A percentile compares a stretch with the other conserved stretches of the same genome.
These are phyloP conservation scores for Candida incommunis DNA, from an alignment of 805 yeast genomes.

Conservation along the genomic window DNA sequence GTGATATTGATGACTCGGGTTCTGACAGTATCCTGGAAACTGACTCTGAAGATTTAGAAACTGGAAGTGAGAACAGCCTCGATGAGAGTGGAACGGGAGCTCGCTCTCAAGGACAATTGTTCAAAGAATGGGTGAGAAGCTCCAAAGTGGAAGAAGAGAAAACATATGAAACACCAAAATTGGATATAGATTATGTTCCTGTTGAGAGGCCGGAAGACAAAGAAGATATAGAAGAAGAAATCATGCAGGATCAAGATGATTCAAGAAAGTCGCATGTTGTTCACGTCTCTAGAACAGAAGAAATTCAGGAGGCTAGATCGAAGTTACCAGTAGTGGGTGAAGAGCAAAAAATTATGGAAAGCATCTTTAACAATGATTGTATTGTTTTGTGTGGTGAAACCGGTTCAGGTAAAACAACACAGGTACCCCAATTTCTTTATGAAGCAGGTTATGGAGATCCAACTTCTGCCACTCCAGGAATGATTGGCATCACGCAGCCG, in stretches of 20 bases:
- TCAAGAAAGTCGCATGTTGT: conserved; percentile 55
- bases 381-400: conserved; percentile 93
- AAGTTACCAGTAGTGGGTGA: conserved; percentile 79
- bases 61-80: conserved; percentile 10
- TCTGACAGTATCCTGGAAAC: conserved; percentile 6
- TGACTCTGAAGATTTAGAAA: conserved; percentile 4
- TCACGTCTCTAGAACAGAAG: conserved; percentile 47
- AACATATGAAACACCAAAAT: conserved; percentile 36
- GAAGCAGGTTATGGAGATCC: conserved; percentile 80
- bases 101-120: conserved; percentile 40
- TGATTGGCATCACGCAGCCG: conserved; percentile 94
- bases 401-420: conserved; percentile 97
- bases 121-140: conserved; percentile 80
- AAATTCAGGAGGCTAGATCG: conserved; percentile 53
- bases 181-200: conserved; percentile 39
- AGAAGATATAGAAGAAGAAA: conserved; percentile 25
- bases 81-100: conserved; percentile 18
- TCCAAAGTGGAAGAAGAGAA: conserved; percentile 56
- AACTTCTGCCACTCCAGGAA: conserved; percentile 59
- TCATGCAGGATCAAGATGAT: conserved; percentile 40
- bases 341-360: conserved; percentile 92
- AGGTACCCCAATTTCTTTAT: conserved; percentile 87
- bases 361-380: conserved; percentile 81
- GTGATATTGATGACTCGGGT: conserved; percentile 5
- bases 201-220: conserved; percentile 14